Percentiles rank a stretch among this genome's conserved stretches.
Evolutionary conservation across 306 rosid species (phyloP).

Genomic region (Lathyrus aphaca): DNA sequence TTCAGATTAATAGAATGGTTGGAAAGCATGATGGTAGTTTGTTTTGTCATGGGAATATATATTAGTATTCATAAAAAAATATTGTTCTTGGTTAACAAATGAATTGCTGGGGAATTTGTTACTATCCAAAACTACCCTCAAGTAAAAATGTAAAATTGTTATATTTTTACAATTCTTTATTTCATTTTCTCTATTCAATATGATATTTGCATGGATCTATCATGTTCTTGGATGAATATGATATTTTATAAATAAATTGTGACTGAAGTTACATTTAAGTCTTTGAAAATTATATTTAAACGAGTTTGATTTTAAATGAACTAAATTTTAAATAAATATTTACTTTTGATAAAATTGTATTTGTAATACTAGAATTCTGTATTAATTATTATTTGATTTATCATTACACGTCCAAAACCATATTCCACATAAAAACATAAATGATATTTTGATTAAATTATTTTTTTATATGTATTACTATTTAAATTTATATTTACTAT

Average conservation of each 20-base stretch:
- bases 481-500: no score
- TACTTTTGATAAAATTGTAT: no score
- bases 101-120: constrained; percentile 21
- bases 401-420: no score
- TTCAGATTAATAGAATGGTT: constrained; percentile 23
- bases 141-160: constrained; percentile 6
- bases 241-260: not conserved
- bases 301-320: not conserved
- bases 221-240: not conserved
- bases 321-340: not conserved
- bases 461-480: no score
- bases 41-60: constrained; percentile 20
- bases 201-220: not conserved
- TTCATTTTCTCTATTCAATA: no score
- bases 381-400: no score
- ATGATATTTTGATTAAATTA: no score
- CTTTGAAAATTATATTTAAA: not conserved
- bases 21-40: constrained; percentile 17
- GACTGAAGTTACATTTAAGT: no score
- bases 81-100: constrained; percentile 13
- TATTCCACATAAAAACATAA: no score
- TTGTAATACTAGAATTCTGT: no score
- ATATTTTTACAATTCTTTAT: constrained; percentile 7
- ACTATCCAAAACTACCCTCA: constrained; percentile 3
- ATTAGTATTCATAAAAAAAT: constrained; percentile 19